Percentiles rank a stretch among this genome's conserved stretches.
These are phyloP conservation scores for Passiflora organensis DNA, from an alignment of 345 rosid species.

Conservation along the genomic window DNA sequence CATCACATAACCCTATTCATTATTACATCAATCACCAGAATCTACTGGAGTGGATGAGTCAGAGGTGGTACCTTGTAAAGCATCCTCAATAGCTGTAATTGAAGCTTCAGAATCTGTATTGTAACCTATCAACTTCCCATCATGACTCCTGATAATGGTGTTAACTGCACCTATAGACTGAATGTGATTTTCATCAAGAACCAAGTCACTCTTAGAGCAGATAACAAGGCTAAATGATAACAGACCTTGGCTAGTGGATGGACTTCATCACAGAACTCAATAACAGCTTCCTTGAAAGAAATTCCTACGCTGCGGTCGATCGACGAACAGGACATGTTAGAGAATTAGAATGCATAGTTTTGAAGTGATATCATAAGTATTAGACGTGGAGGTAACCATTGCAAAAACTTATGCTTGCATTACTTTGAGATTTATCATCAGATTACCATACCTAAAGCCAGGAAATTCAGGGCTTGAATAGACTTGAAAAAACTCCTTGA, in stretches of 20 bases:
- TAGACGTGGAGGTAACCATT: too few species aligned
- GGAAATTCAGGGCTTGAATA: conserved; percentile 81
- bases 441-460: conserved; percentile 70
- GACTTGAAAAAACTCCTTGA: conserved; percentile 36
- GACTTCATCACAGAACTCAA: conserved; percentile 47
- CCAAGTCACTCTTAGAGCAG: not conserved
- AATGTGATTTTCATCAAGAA: not conserved
- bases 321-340: not conserved
- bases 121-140: conserved; percentile 50
- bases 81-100: conserved; percentile 58
- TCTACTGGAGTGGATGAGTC: too few species aligned
- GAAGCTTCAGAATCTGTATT: conserved; percentile 61
- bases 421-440: too few species aligned
- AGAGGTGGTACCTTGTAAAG: conserved; percentile 33
- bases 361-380: too few species aligned
- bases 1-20: too few species aligned
- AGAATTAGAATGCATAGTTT: too few species aligned
- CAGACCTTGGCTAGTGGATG: conserved; percentile 51
- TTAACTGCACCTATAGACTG: conserved; percentile 57
- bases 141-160: conserved; percentile 49
- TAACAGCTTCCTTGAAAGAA: conserved; percentile 53
- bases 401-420: not conserved
- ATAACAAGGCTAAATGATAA: not conserved
- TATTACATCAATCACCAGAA: too few species aligned
- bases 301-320: not conserved